A percentile compares a stretch with the other conserved stretches of the same genome.
These are phyloP conservation scores for Trametes maxima DNA, from an alignment of 768 basidiomycete species.

Conservation along the genomic window DNA sequence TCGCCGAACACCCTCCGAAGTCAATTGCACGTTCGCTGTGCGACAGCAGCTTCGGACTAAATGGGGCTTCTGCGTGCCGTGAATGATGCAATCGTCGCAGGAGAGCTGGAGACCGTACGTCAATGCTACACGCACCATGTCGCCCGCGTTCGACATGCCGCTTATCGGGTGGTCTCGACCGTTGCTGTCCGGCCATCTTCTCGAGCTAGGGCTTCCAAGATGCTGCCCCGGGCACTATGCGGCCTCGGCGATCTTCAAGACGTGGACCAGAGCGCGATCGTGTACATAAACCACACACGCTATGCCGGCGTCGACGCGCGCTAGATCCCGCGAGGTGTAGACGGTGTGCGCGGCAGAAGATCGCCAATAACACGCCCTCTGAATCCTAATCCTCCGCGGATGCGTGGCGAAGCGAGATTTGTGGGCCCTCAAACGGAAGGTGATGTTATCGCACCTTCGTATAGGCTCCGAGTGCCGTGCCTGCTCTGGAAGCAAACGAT, in stretches of 20 bases:
- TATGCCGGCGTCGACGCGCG: neutral
- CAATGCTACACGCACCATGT: neutral
- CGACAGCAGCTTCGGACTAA: neutral
- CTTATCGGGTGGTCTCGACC: slow-evolving; percentile 9
- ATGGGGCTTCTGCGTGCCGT: neutral
- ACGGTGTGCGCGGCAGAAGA: neutral
- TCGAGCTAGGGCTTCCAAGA: neutral
- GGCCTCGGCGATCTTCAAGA: neutral
- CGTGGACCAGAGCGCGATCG: neutral
- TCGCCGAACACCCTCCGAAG: slow-evolving; percentile 8
- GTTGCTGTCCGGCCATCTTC: neutral
- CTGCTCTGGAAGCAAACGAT: slow-evolving; percentile 10
- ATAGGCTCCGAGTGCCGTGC: slow-evolving; percentile 14
- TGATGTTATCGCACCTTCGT: slow-evolving; percentile 14
- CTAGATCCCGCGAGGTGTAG: neutral
- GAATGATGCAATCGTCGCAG: neutral
- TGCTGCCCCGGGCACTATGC: slow-evolving; percentile 2
- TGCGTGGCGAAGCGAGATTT: neutral
- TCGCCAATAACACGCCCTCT: neutral
- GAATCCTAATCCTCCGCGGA: neutral
- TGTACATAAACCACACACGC: neutral
- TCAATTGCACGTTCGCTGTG: slow-evolving; percentile 8
- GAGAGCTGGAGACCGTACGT: neutral
- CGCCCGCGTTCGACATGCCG: neutral
- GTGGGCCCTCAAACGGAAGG: neutral